Percentiles rank a stretch among this genome's conserved stretches.
These are phyloP conservation scores for Saccharomycopsis lassenensis DNA, from an alignment of 805 yeast species.

Conservation along the genomic window DNA sequence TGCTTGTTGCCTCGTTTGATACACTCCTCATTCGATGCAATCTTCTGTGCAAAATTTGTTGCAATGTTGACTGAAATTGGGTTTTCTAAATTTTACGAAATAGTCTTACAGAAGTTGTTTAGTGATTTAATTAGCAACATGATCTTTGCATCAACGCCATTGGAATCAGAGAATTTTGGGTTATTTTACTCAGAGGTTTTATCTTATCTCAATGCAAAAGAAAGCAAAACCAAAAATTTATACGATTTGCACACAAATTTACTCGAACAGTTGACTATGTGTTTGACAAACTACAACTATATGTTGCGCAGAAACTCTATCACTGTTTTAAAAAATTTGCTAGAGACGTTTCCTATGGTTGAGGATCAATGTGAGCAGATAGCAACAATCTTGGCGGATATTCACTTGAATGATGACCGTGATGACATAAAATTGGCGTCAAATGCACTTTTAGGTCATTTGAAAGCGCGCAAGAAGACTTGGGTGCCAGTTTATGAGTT, in stretches of 20 bases:
- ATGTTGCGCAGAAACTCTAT: slow-evolving; percentile 75
- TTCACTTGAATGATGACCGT: slow-evolving; percentile 46
- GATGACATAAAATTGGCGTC: slow-evolving; percentile 77
- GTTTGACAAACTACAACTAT: slow-evolving; percentile 46
- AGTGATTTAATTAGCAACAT: slow-evolving; percentile 38
- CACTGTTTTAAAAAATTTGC: slow-evolving; percentile 57
- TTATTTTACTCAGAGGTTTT: slow-evolving; percentile 54
- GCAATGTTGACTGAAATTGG: slow-evolving; percentile 36
- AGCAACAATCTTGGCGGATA: slow-evolving; percentile 34
- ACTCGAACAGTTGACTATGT: slow-evolving; percentile 30
- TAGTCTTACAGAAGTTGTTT: slow-evolving; percentile 37
- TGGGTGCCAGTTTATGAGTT: slow-evolving; percentile 51
- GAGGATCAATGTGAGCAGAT: slow-evolving; percentile 54
- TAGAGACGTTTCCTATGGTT: slow-evolving; percentile 55
- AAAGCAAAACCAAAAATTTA: slow-evolving; percentile 22
- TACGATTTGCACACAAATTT: slow-evolving; percentile 46
- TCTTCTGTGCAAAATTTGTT: slow-evolving; percentile 53
- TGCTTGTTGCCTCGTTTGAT: slow-evolving; percentile 70
- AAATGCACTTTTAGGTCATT: slow-evolving; percentile 56
- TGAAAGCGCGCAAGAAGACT: slow-evolving; percentile 40
- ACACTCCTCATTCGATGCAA: slow-evolving; percentile 77
- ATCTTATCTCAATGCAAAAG: slow-evolving; percentile 29
- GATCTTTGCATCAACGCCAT: slow-evolving; percentile 58
- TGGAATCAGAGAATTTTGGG: slow-evolving; percentile 77
- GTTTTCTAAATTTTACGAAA: slow-evolving; percentile 27